Evolutionary conservation across 202 grass and related monocot species (phyloP), one percentile per base, ranked within the genome.

Genomic region (Saccharum hybrid): DNA sequence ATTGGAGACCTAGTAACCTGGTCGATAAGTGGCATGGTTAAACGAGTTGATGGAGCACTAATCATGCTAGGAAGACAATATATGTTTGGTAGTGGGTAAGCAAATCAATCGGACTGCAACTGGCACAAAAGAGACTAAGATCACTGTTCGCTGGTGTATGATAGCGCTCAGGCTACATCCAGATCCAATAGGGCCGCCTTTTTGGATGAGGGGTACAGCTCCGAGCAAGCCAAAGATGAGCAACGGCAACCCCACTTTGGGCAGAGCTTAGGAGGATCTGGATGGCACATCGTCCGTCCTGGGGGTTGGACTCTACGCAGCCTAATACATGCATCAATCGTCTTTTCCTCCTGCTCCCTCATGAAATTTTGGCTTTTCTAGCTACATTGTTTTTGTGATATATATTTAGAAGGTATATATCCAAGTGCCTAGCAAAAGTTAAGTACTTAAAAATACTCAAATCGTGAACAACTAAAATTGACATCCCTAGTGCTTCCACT

Each of bases 101-200:
- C 46, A 68, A 68, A 80, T 40, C 45, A 70, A 42, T 57, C 48
- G 56, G 78, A 54, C 48, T 70, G 52, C 67, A 59, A 70, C 4
- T n/a, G 3, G 67, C n/a, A 16, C 7, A 69, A 28, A 52, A 5
- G 4, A 70, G 28, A 66, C 60, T 59, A 70, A 59, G 48, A 71
- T 31, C 66, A 59, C 33, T 81, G 8, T 56, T 8, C 52, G 8
- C 51, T 54, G 6, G 33, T 56, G 33, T 12, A 30, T 26, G 36
- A 3, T 54, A 52, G 14, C 66, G 59, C 81, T 51, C 26, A 22
- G 16, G 54, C 6, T 71, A 14, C 18, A 56, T 56, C 18, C 18
- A 56, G 19, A 64, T 71, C 52, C 62, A 63, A 64, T 26, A 64
- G 62, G 41, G 10, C 21, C 16, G 0, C 34, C 75, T 73, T 80